phyloP scores from a whole-genome alignment of 1,284 basidiomycete genomes.

The Flammula alnicola region DNA sequence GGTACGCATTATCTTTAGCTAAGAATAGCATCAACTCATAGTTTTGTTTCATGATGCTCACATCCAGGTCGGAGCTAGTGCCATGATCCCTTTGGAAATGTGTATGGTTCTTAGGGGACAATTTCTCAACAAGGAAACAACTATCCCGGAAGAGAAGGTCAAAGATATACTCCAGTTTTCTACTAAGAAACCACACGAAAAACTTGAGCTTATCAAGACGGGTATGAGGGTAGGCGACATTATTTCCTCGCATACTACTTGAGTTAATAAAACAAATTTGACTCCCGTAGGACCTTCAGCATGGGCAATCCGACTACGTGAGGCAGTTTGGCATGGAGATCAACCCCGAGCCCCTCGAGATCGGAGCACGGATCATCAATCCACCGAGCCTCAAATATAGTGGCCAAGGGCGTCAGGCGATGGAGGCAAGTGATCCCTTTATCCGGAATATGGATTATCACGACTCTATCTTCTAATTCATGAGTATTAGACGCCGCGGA shows the following conservation, averaged over 20 bases:
- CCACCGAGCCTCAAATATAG: conserved; percentile 69
- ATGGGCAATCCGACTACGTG: conserved; percentile 74
- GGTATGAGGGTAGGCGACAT: conserved; percentile 50
- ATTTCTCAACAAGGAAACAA: conserved; percentile 63
- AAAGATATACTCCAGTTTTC: conserved; percentile 69
- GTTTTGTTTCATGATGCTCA: background rate
- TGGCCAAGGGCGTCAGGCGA: conserved; percentile 45
- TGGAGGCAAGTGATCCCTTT: conserved; percentile 45
- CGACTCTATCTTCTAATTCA: background rate
- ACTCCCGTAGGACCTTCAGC: conserved; percentile 41
- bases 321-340: conserved; percentile 64
- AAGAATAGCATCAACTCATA: background rate
- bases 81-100: conserved; percentile 68
- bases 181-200: conserved; percentile 62
- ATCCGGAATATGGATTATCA: background rate
- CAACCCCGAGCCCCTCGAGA: conserved; percentile 45
- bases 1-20: conserved; percentile 37
- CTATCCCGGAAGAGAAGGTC: conserved; percentile 63
- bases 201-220: conserved; percentile 54
- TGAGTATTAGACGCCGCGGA: conserved; percentile 48
- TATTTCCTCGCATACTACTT: background rate
- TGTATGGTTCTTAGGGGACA: conserved; percentile 69
- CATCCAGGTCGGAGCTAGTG: conserved; percentile 59
- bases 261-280: background rate
- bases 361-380: conserved; percentile 57